phyloP scores from a whole-genome alignment of 345 rosid genomes.

The Syzygium jambos region DNA sequence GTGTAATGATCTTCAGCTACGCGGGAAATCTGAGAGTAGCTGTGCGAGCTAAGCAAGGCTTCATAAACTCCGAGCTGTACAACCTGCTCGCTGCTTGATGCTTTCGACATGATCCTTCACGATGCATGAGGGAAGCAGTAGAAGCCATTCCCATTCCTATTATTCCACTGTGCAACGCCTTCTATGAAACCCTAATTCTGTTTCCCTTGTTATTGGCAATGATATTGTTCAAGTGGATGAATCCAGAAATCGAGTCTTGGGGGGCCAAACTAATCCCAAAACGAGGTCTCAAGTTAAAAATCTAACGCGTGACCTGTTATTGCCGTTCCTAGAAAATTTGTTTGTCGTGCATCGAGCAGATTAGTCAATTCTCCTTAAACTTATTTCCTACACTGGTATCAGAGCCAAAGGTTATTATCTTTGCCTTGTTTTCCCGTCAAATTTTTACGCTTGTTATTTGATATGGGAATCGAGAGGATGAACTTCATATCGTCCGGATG shows the following conservation, averaged over 20 bases:
- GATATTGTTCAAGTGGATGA: background rate
- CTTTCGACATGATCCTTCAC: background rate
- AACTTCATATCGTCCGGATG: too few species aligned
- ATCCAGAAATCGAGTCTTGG: background rate
- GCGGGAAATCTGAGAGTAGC: constrained; percentile 18
- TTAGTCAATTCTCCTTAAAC: too few species aligned
- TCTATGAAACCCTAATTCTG: background rate
- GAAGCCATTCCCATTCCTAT: background rate
- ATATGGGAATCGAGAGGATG: too few species aligned
- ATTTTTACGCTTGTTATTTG: too few species aligned
- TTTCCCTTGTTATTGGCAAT: background rate
- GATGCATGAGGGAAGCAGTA: background rate
- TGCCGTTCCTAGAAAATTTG: too few species aligned
- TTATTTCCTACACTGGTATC: too few species aligned
- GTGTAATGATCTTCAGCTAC: constrained; percentile 18
- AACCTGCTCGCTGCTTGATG: background rate
- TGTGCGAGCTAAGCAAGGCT: constrained; percentile 19
- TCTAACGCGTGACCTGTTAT: too few species aligned
- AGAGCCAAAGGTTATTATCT: too few species aligned
- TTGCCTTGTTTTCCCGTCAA: too few species aligned
- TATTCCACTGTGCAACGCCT: background rate
- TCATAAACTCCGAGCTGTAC: constrained; percentile 12
- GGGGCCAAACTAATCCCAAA: background rate
- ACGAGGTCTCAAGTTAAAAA: too few species aligned
- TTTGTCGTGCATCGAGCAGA: too few species aligned